phyloP scores from a whole-genome alignment of 2,329 filamentous ascomycete species.

The Leptographium wingfieldii region DNA sequence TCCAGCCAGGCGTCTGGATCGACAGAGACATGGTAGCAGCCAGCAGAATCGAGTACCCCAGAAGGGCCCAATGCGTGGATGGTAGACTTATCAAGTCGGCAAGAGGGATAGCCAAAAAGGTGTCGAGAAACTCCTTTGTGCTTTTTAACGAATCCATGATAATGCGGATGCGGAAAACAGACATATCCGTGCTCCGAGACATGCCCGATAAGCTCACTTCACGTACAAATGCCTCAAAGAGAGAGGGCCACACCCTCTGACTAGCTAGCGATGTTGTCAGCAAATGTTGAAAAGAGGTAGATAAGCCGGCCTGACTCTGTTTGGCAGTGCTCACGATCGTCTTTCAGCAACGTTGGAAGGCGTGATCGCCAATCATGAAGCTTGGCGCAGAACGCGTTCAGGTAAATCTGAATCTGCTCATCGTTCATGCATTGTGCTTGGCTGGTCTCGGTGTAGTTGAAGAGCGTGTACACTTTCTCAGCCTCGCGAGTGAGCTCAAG shows the following conservation, averaged over 20 bases:
- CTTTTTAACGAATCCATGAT: background rate
- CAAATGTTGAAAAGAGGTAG: no score
- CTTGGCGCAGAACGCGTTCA: background rate
- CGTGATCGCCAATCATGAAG: background rate
- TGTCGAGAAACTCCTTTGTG: background rate
- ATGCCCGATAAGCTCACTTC: constrained; percentile 5
- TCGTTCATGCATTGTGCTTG: constrained; percentile 1
- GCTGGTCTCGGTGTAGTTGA: constrained; percentile 2
- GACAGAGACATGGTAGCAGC: background rate
- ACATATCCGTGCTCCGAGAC: background rate
- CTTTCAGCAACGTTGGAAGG: background rate
- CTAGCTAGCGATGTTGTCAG: background rate
- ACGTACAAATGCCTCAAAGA: background rate
- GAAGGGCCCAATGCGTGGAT: background rate
- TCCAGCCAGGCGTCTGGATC: background rate
- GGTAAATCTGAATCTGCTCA: constrained; percentile 3
- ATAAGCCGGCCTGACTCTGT: background rate
- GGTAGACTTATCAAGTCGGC: background rate
- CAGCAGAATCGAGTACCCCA: constrained; percentile 1
- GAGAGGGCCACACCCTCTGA: constrained; percentile 1
- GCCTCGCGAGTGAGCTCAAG: constrained; percentile 1
- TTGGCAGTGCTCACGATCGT: background rate
- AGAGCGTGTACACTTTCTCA: constrained; percentile 2
- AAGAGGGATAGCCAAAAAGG: background rate
- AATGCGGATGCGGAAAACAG: background rate